These are phyloP conservation scores for Sodiomyces alkalinus DNA, from an alignment of 2,329 filamentous ascomycete species.

Conservation along the genomic window DNA sequence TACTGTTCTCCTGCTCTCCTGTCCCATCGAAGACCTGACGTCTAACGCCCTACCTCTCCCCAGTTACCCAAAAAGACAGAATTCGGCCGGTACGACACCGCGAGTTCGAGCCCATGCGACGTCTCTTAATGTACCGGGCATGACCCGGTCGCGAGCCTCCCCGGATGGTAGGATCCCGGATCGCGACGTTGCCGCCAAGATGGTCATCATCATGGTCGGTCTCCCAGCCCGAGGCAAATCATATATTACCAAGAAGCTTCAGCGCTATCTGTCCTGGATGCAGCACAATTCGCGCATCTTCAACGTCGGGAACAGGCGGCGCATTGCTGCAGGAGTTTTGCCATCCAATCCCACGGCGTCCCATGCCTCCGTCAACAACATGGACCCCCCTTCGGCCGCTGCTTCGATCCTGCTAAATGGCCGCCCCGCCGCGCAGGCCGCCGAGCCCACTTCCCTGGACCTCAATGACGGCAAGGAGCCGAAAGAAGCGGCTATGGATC, in stretches of 20 bases:
- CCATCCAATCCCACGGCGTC: slow-evolving; percentile 24
- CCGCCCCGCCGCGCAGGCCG: slow-evolving; percentile 17
- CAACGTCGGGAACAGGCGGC: slow-evolving; percentile 86
- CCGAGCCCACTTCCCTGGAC: slow-evolving; percentile 14
- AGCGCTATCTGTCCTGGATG: slow-evolving; percentile 90
- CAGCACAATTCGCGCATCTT: slow-evolving; percentile 94
- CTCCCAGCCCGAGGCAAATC: slow-evolving; percentile 91
- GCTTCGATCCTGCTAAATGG: slow-evolving; percentile 45
- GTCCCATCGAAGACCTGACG: slow-evolving; percentile 1
- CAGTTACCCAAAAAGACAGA: slow-evolving; percentile 54
- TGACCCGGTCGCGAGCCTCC: slow-evolving; percentile 90
- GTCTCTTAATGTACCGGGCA: slow-evolving; percentile 88
- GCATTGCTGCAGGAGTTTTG: slow-evolving; percentile 54
- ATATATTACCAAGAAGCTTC: slow-evolving; percentile 97
- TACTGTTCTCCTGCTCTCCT: slow-evolving; percentile 2
- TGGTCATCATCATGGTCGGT: slow-evolving; percentile 97
- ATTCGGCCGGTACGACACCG: slow-evolving; percentile 64
- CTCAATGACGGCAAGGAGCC: slow-evolving; percentile 14
- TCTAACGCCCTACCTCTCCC: slow-evolving; percentile 12
- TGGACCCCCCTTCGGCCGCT: slow-evolving; percentile 34
- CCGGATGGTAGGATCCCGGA: slow-evolving; percentile 90
- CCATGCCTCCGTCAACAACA: slow-evolving; percentile 14
- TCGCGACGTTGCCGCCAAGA: slow-evolving; percentile 86
- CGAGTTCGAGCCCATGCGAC: slow-evolving; percentile 71
- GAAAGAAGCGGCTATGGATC: slow-evolving; percentile 49